Conservation (phyloP, 2,329 filamentous ascomycete species). For the Coniella lustricola region DNA sequence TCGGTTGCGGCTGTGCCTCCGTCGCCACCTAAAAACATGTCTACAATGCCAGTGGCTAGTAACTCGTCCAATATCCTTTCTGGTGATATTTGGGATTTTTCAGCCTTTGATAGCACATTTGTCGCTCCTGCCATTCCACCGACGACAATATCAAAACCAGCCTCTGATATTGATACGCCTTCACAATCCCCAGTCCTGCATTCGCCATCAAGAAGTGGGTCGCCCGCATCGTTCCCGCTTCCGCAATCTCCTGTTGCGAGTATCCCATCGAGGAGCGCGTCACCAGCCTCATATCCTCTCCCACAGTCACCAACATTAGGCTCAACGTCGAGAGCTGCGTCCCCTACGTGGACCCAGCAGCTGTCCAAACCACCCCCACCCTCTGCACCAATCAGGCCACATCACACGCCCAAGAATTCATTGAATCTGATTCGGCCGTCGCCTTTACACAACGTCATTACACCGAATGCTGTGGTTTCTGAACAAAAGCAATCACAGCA, state of each 20-base stretch:
- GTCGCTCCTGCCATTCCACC: slow-evolving; percentile 8
- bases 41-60: not conserved
- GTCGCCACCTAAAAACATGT: not conserved
- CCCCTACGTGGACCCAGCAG: slow-evolving; percentile 2
- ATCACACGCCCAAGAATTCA: slow-evolving; percentile 10
- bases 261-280: slow-evolving; percentile 1
- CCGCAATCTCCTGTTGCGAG: slow-evolving; percentile 1
- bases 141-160: slow-evolving; percentile 12
- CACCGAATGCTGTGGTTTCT: slow-evolving; percentile 4
- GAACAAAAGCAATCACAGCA: slow-evolving; percentile 5
- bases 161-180: slow-evolving; percentile 14
- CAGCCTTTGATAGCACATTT: slow-evolving; percentile 10
- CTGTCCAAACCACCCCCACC: slow-evolving; percentile 2
- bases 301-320: slow-evolving; percentile 3
- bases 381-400: not conserved
- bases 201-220: slow-evolving; percentile 6
- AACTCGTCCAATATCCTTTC: not conserved
- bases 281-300: not conserved
- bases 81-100: slow-evolving; percentile 12
- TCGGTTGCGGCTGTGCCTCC: not conserved
- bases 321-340: not conserved
- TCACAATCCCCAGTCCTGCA: slow-evolving; percentile 8
- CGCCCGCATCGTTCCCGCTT: not conserved
- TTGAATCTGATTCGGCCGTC: slow-evolving; percentile 11
- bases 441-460: slow-evolving; percentile 10